Percentiles rank a stretch among this genome's conserved stretches.
phyloP scores from a whole-genome alignment of 768 basidiomycete species.

The Boletus sp. region DNA sequence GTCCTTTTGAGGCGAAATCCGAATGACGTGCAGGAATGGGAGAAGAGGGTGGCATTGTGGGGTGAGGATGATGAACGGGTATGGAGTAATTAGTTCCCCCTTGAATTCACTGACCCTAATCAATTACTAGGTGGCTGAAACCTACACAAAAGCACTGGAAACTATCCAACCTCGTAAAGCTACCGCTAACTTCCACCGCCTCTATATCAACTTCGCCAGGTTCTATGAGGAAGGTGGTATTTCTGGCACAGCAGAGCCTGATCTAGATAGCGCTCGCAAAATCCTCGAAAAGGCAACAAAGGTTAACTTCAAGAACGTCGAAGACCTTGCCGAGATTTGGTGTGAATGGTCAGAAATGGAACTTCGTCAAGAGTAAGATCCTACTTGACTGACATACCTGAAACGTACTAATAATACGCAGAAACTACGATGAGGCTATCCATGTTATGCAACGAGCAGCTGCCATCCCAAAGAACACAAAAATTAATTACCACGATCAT shows the following conservation, averaged over 20 bases:
- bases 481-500: slow-evolving; percentile 94
- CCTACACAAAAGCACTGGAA: slow-evolving; percentile 86
- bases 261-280: slow-evolving; percentile 85
- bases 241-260: slow-evolving; percentile 72
- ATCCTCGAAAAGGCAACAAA: slow-evolving; percentile 91
- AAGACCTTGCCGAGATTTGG: slow-evolving; percentile 98
- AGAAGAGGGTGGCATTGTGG: slow-evolving; percentile 92
- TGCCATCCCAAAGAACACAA: slow-evolving; percentile 84
- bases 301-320: slow-evolving; percentile 84
- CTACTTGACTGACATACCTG: background rate
- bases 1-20: slow-evolving; percentile 91
- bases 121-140: slow-evolving; percentile 74
- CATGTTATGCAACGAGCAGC: slow-evolving; percentile 97
- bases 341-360: slow-evolving; percentile 99
- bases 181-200: slow-evolving; percentile 82
- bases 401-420: slow-evolving; percentile 33
- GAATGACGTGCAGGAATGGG: slow-evolving; percentile 99
- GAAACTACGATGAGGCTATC: slow-evolving; percentile 95
- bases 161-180: slow-evolving; percentile 88
- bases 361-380: slow-evolving; percentile 84
- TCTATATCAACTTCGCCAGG: slow-evolving; percentile 94
- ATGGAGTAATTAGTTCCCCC: slow-evolving; percentile 1
- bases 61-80: slow-evolving; percentile 95
- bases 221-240: slow-evolving; percentile 97
- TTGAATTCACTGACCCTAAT: background rate